Conservation (phyloP, 805 yeast species). For the Wickerhamomyces chambardii region DNA sequence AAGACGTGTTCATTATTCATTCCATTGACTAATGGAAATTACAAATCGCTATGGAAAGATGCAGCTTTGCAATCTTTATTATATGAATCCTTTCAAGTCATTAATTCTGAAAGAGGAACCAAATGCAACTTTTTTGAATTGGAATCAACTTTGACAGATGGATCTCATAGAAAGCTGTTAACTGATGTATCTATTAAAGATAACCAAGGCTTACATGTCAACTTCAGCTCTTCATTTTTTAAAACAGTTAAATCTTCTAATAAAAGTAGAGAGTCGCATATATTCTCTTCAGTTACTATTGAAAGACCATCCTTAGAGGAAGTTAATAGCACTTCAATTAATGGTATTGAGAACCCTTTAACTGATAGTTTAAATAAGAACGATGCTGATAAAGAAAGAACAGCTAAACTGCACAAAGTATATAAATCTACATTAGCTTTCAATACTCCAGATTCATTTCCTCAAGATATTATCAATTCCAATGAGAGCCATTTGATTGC, state of each 20-base stretch:
- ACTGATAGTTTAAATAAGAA: neutral
- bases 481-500: conserved; percentile 9
- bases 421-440: conserved; percentile 2
- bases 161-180: conserved; percentile 37
- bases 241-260: conserved; percentile 4
- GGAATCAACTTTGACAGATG: conserved; percentile 30
- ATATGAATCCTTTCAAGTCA: conserved; percentile 34
- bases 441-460: conserved; percentile 22
- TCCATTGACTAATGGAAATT: conserved; percentile 33
- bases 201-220: conserved; percentile 1
- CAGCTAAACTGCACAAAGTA: conserved; percentile 1
- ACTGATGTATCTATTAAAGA: conserved; percentile 21
- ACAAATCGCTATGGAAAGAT: conserved; percentile 32
- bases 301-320: too few species aligned
- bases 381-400: conserved; percentile 2
- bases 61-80: conserved; percentile 27
- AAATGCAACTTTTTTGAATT: conserved; percentile 33
- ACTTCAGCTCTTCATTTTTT: conserved; percentile 5
- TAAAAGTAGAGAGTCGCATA: conserved; percentile 4
- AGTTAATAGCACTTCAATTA: too few species aligned
- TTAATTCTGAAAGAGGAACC: conserved; percentile 26
- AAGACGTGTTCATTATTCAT: conserved; percentile 43
- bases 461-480: conserved; percentile 10
- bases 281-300: conserved; percentile 21
- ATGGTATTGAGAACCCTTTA: too few species aligned